Base-by-base conservation (phyloP, 352 stramenopile species). In the Globisporangium recalcitrans region DNA sequence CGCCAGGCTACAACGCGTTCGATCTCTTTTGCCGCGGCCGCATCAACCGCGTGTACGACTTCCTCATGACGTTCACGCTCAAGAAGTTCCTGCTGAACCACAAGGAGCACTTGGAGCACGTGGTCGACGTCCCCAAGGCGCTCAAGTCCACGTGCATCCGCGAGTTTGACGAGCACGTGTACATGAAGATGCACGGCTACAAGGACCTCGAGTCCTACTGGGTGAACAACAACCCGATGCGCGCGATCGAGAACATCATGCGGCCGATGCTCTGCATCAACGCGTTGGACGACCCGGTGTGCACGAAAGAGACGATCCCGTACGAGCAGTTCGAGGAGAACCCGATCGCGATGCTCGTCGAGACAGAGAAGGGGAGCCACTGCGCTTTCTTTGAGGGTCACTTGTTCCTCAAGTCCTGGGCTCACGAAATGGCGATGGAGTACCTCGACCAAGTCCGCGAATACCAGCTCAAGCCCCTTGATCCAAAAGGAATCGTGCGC, bases 141-240 rank as follows among this genome's bases (percentile, higher is more conserved):
- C 57, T 93, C 1, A 59, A 65, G 22, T 73, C 82, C 14, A 83
- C 63, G 1, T 82, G 60, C 5, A 85, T 93, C 54, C 63, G 71
- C 5, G 78, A 90, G 59, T 91, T 93, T 53, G 84, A 93, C 56
- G 63, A 82, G 53, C 84, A 78, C 46, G 82, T 93, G 60, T 93
- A 82, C 76, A 88, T 89, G 72, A 83, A 78, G 49, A 83, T 93
- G 71, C 78, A 93, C 65, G 84, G 82, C 5, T 91, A 90, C 59
- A 59, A 64, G 2, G 73, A 86, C 59, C 44, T 90, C 4, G 78
- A 87, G 55, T 52, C 67, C 19, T 93, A 91, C 65, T 93, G 84
- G 84, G 52, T 63, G n/a, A 44, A 80, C 22, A 93, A 93, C 72
- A 86, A 93, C 68, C 84, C 84, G 21, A 88, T 93, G 77, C 82